Percentiles rank a stretch among this genome's conserved stretches.
Evolutionary conservation across 805 yeast species (phyloP).

Genomic region (Torulaspora microellipsoides): DNA sequence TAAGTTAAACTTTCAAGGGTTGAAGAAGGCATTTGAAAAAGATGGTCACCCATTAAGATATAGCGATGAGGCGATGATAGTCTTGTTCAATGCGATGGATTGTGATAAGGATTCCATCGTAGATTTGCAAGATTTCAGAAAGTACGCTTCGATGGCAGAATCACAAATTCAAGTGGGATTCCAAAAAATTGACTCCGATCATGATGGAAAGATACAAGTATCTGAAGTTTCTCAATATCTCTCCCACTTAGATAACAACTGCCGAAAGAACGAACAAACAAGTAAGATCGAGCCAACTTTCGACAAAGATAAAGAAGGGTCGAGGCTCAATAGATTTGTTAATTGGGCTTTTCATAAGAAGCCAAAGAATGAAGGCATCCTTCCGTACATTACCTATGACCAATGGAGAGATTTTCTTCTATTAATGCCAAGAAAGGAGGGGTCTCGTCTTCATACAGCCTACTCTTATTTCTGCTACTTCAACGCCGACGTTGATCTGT

Average conservation of each 20-base stretch:
- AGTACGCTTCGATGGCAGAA: conserved; percentile 64
- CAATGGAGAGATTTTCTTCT: conserved; percentile 81
- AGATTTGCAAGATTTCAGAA: conserved; percentile 62
- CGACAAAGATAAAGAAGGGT: conserved; percentile 4
- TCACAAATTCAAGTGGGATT: conserved; percentile 67
- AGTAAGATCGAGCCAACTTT: conserved; percentile 2
- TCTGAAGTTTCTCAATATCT: conserved; percentile 67
- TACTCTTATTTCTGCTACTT: conserved; percentile 55
- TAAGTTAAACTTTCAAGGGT: conserved; percentile 34
- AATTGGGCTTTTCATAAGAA: conserved; percentile 30
- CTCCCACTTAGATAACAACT: conserved; percentile 41
- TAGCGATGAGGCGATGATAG: conserved; percentile 53
- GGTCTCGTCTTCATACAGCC: conserved; percentile 76
- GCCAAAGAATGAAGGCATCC: conserved; percentile 17
- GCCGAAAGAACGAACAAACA: conserved; percentile 2
- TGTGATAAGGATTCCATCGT: conserved; percentile 51
- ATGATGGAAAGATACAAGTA: conserved; percentile 65
- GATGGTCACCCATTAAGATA: conserved; percentile 62
- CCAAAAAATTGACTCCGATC: conserved; percentile 58
- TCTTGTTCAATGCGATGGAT: conserved; percentile 57
- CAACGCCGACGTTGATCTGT: conserved; percentile 73
- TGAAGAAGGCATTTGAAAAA: conserved; percentile 38
- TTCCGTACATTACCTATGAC: conserved; percentile 71
- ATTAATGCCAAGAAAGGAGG: conserved; percentile 75
- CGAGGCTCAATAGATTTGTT: conserved; percentile 22